Evolutionary conservation across 1,284 basidiomycete species (phyloP).

Genomic region (Mycosarcoma mackinlayi): DNA sequence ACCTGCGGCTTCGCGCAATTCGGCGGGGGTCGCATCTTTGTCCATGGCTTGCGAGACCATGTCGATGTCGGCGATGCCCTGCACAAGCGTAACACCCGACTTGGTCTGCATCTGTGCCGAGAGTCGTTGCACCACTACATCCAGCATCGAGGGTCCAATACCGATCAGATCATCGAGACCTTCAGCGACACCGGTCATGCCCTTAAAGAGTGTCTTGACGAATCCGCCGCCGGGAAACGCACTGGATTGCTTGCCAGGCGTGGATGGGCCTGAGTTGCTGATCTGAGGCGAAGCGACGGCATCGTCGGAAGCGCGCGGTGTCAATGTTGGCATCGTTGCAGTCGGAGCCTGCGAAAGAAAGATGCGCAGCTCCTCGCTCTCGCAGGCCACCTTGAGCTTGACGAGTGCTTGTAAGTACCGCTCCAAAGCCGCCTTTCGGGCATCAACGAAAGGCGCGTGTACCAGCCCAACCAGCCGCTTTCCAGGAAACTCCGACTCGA

Average conservation of each 20-base stretch:
- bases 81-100: conserved; percentile 22
- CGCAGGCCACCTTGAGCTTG: conserved; percentile 61
- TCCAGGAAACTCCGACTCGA: conserved; percentile 56
- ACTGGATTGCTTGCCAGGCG: conserved; percentile 13
- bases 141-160: conserved; percentile 58
- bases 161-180: conserved; percentile 58
- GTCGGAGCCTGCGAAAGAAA: conserved; percentile 77
- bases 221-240: conserved; percentile 35
- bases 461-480: conserved; percentile 53
- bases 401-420: conserved; percentile 81
- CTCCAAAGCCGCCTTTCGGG: conserved; percentile 81
- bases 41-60: conserved; percentile 54
- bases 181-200: conserved; percentile 56
- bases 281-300: conserved; percentile 2
- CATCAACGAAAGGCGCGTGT: conserved; percentile 74
- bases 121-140: conserved; percentile 50
- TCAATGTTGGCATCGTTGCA: conserved; percentile 11
- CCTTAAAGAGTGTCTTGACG: conserved; percentile 52
- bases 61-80: conserved; percentile 50
- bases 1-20: conserved; percentile 80
- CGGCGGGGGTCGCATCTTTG: conserved; percentile 69
- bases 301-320: conserved; percentile 4
- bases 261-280: not conserved
- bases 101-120: conserved; percentile 56
- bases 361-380: conserved; percentile 81